Percentiles rank a stretch among this genome's conserved stretches.
phyloP scores from a whole-genome alignment of 257 asterid species.

The Jacaranda mimosifolia region DNA sequence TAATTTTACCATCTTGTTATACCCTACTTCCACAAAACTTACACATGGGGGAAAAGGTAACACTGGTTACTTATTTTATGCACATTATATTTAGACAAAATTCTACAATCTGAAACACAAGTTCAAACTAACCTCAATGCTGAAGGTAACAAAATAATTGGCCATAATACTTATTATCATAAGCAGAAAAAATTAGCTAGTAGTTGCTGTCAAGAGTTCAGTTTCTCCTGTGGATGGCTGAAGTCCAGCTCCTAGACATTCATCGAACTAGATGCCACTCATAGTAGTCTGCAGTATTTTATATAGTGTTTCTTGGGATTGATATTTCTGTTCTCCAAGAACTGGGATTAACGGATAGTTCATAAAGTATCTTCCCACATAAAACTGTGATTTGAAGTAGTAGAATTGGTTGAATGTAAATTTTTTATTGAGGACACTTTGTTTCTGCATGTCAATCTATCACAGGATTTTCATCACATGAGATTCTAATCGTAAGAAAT shows the following conservation, averaged over 20 bases:
- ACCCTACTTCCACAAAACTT: background rate
- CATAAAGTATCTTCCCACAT: background rate
- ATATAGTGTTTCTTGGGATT: background rate
- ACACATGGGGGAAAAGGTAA: background rate
- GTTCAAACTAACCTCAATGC: background rate
- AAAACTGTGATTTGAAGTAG: background rate
- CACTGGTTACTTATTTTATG: background rate
- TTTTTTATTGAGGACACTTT: background rate
- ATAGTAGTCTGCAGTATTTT: background rate
- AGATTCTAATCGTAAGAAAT: background rate
- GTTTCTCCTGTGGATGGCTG: background rate
- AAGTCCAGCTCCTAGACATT: too few relatives aligned
- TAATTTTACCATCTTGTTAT: background rate
- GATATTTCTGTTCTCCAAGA: background rate
- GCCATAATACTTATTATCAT: background rate
- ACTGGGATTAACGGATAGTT: background rate
- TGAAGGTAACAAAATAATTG: background rate
- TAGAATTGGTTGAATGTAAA: background rate
- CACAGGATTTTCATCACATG: background rate
- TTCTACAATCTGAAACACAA: background rate
- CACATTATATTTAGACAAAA: background rate
- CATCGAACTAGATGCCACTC: too few relatives aligned
- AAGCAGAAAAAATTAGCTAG: background rate
- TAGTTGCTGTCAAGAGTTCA: background rate
- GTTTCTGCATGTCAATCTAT: background rate